Conservation (phyloP, 768 basidiomycete species). For the Hemileccinum impolitum region DNA sequence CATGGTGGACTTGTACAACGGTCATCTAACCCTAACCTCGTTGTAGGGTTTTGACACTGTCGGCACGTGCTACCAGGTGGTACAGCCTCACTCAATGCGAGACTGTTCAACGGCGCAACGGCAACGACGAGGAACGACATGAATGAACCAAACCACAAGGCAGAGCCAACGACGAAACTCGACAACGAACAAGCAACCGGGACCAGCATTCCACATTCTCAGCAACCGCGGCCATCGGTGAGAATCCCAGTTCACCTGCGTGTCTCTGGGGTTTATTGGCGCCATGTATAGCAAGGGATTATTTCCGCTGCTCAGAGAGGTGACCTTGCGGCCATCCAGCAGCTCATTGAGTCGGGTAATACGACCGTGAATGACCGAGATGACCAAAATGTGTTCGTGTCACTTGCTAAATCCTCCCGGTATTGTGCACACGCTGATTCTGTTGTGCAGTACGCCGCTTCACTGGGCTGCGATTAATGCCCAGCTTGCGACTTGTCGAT, state of each 20-base stretch:
- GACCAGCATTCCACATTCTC: slow-evolving; percentile 24
- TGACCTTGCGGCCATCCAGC: slow-evolving; percentile 60
- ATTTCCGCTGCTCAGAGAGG: slow-evolving; percentile 88
- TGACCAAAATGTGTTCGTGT: slow-evolving; percentile 68
- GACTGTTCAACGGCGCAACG: slow-evolving; percentile 15
- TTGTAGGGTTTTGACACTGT: slow-evolving; percentile 24
- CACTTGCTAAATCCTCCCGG: not conserved
- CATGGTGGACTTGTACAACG: slow-evolving; percentile 9
- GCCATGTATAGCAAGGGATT: slow-evolving; percentile 45
- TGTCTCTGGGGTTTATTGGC: slow-evolving; percentile 2
- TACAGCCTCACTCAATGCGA: slow-evolving; percentile 1
- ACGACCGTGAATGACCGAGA: slow-evolving; percentile 78
- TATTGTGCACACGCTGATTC: slow-evolving; percentile 5
- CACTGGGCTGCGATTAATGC: slow-evolving; percentile 99
- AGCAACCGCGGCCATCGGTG: slow-evolving; percentile 24
- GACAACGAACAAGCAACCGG: slow-evolving; percentile 27
- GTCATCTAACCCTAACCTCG: slow-evolving; percentile 29
- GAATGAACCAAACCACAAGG: slow-evolving; percentile 29
- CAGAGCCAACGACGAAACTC: slow-evolving; percentile 28
- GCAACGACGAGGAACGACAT: slow-evolving; percentile 22
- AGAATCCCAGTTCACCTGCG: not conserved
- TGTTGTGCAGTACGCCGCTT: slow-evolving; percentile 58
- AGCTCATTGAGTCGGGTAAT: slow-evolving; percentile 67
- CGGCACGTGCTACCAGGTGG: slow-evolving; percentile 9
- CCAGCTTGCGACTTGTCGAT: slow-evolving; percentile 83